Evolutionary conservation across 176 grass and related monocot genomes (phyloP), one percentile per base, ranked within the genome.

Genomic region (Tillandsia fasciculata): DNA sequence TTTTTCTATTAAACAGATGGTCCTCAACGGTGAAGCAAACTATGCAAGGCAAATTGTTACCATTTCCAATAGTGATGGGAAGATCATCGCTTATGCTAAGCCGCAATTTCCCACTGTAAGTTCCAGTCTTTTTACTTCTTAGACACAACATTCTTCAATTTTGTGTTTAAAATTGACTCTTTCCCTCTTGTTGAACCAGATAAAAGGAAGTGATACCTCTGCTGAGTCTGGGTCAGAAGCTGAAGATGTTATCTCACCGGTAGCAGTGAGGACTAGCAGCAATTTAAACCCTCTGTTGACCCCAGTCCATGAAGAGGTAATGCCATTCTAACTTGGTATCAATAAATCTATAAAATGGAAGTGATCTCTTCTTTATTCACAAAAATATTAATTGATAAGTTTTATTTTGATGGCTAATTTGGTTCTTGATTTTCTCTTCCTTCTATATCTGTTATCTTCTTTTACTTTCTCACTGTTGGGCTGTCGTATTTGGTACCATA

Each of bases 11-110:
- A 2, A 51, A 49, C 48, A 97, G 94, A 87, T 82, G 75, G 82
- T 99, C 50, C 75, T 81, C 27, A 87, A 87, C 48, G 94, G 94
- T 79, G 89, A 99, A 87, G 86, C 87, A 72, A 82, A 92, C 49
- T 90, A 82, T 86, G 70, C 79, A 66, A 75, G 72, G 51, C 82
- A 83, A 82, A 82, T 93, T 83, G 74, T 86, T 67, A 78, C 84
- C 51, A 50, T 83, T 77, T 86, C 84, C 78, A 85, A 75, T 10
- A 73, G 59, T 9, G 50, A 87, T 2, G 67, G 85, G 66, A 97
- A 90, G 74, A 76, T 83, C 64, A 76, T 79, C 79, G 68, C 71
- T 69, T 81, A 85, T 83, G 64, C 79, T 75, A 81, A 82, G 71
- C 70, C 76, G 67, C 49, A 51, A 61, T 80, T 67, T 24, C 71